A percentile compares a stretch with the other conserved stretches of the same genome.
phyloP scores from a whole-genome alignment of 2,329 filamentous ascomycete genomes.

The Capronia coronata region DNA sequence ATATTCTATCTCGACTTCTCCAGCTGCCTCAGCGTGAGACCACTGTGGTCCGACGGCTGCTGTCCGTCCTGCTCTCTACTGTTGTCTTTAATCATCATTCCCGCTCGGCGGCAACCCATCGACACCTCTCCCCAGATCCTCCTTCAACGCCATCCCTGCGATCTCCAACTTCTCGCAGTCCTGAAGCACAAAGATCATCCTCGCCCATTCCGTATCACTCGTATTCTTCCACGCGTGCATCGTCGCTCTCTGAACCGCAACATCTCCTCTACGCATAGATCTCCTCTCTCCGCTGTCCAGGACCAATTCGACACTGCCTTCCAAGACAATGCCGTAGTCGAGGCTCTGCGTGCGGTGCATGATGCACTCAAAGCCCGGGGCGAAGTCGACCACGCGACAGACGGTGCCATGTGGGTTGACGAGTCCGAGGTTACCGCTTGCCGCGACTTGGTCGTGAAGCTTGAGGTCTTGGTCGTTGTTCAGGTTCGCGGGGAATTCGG shows the following conservation, averaged over 20 bases:
- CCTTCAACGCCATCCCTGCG: constrained; percentile 24
- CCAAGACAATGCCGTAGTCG: constrained; percentile 51
- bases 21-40: too few relatives aligned
- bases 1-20: not conserved
- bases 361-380: constrained; percentile 38
- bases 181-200: constrained; percentile 28
- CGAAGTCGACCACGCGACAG: constrained; percentile 37
- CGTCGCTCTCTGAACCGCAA: constrained; percentile 50
- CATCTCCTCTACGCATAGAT: constrained; percentile 46
- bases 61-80: too few relatives aligned
- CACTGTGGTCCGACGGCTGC: too few relatives aligned
- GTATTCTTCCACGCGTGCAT: constrained; percentile 39
- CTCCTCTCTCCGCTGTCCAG: constrained; percentile 48
- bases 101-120: constrained; percentile 25
- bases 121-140: constrained; percentile 22
- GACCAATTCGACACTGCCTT: constrained; percentile 48
- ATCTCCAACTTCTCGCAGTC: constrained; percentile 26
- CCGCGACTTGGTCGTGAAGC: constrained; percentile 30
- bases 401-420: constrained; percentile 31
- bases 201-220: constrained; percentile 26
- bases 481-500: constrained; percentile 34
- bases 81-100: constrained; percentile 16
- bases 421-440: constrained; percentile 32
- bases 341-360: constrained; percentile 52
- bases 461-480: constrained; percentile 35